Evolutionary conservation across 208 protist genomes (phyloP).

Genomic region (Leishmania major): DNA sequence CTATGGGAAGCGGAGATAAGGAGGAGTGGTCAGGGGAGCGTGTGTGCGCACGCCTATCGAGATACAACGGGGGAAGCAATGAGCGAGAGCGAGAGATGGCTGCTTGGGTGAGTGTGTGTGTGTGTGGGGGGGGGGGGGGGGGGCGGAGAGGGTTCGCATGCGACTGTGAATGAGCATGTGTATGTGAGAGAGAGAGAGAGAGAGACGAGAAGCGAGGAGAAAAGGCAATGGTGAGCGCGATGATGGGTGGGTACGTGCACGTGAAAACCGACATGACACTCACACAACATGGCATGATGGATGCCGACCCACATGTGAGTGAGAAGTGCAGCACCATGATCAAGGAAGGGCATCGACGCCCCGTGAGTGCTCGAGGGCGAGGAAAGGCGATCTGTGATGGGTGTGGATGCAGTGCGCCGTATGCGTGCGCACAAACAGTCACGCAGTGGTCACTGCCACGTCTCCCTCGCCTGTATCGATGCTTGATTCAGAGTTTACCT

Average conservation of each 20-base stretch:
- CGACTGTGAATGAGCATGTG: not conserved
- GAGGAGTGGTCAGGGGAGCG: not conserved
- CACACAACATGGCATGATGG: not conserved
- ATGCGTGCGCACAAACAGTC: not conserved
- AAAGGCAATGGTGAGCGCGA: not conserved
- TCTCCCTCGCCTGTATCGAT: not conserved
- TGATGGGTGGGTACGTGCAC: not conserved
- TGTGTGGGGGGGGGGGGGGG: not conserved
- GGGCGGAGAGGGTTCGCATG: not conserved
- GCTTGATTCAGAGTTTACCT: not conserved
- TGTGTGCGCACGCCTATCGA: not conserved
- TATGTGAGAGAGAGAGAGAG: not conserved
- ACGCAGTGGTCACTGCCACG: not conserved
- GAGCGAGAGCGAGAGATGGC: not conserved
- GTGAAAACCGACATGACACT: not conserved
- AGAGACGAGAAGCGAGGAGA: not conserved
- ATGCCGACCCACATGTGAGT: not conserved
- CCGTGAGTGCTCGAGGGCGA: not conserved
- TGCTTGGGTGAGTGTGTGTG: not conserved
- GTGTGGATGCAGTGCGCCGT: not conserved
- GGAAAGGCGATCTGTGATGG: not conserved
- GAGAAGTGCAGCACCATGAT: not conserved
- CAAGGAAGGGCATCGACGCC: not conserved
- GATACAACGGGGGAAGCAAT: not conserved
- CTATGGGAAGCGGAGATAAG: not conserved